Conservation (phyloP, 176 grass and related monocot species). For the Bromus sterilis region DNA sequence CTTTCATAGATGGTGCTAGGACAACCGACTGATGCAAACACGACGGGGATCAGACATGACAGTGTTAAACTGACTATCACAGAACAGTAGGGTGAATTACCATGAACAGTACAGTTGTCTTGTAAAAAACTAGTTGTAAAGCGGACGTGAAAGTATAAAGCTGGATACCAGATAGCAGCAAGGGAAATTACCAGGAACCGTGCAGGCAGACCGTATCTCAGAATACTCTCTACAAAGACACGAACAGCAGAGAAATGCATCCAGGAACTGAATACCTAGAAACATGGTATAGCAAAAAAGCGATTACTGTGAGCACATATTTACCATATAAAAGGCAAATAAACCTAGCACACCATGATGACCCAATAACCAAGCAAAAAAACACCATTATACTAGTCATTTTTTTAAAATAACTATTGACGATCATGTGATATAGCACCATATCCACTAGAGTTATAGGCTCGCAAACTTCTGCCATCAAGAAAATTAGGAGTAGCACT, state of each 20-base stretch:
- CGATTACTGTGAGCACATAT: not conserved
- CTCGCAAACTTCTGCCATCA: not conserved
- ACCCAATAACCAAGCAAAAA: not conserved
- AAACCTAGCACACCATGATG: not conserved
- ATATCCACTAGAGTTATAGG: not conserved
- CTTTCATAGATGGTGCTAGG: constrained; percentile 64
- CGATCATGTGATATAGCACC: not conserved
- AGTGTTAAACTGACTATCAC: not conserved
- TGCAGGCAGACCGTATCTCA: constrained; percentile 92
- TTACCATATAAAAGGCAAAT: not conserved
- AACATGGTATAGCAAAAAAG: not conserved
- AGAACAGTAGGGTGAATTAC: not conserved
- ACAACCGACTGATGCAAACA: constrained; percentile 60
- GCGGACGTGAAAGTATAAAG: not conserved
- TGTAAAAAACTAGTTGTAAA: constrained; percentile 15
- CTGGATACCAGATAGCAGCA: not conserved
- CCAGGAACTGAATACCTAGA: constrained; percentile 95
- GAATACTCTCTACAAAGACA: constrained; percentile 94
- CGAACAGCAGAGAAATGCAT: constrained; percentile 96
- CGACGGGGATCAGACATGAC: not conserved
- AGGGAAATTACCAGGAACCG: constrained; percentile 56
- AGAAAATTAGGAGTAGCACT: not conserved
- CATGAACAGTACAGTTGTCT: not conserved
- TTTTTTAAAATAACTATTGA: not conserved
- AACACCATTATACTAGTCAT: not conserved